Evolutionary conservation across 2,329 filamentous ascomycete genomes (phyloP).

Genomic region (Colletotrichum paranaense): DNA sequence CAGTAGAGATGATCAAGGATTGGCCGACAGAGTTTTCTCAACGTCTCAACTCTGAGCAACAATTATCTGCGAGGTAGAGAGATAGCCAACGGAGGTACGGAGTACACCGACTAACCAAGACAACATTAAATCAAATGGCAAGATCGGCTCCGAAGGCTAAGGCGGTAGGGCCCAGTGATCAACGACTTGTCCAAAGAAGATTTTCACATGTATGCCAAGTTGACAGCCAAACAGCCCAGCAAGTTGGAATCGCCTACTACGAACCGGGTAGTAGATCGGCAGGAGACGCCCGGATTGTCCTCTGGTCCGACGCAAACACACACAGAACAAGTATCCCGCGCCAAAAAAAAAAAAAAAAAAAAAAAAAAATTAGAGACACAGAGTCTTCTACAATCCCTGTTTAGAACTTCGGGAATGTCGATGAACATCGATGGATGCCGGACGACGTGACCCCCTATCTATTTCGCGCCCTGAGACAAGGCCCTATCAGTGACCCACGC

Average conservation of each 20-base stretch:
- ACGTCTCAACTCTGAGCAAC: background rate
- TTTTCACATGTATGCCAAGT: conserved; percentile 34
- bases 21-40: background rate
- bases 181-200: background rate
- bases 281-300: conserved; percentile 26
- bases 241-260: conserved; percentile 15
- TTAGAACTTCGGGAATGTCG: background rate
- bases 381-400: conserved; percentile 19
- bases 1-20: background rate
- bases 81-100: no score
- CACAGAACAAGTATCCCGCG: background rate
- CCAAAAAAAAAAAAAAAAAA: background rate
- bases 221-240: conserved; percentile 1
- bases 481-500: conserved; percentile 33
- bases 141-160: background rate
- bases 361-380: no score
- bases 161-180: background rate
- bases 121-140: background rate
- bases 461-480: conserved; percentile 27
- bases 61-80: no score
- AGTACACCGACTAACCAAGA: background rate
- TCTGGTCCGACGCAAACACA: background rate
- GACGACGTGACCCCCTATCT: conserved; percentile 7
- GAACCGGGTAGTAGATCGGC: conserved; percentile 23
- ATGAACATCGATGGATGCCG: conserved; percentile 25